A percentile compares a stretch with the other conserved stretches of the same genome.
These are phyloP conservation scores for Amanita fuliginea DNA, from an alignment of 768 basidiomycete species.

Conservation along the genomic window DNA sequence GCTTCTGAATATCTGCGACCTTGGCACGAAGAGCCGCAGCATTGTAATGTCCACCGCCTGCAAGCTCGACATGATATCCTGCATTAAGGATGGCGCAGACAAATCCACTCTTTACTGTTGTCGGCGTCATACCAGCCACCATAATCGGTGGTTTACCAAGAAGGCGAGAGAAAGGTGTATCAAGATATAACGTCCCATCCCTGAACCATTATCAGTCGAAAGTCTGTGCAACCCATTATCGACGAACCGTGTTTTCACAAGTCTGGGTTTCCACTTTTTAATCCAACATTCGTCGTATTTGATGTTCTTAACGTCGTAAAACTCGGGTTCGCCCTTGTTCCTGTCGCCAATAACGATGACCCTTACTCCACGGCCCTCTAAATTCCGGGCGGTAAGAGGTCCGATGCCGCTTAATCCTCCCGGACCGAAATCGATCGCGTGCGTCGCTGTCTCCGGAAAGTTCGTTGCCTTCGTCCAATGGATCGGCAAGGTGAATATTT, in stretches of 20 bases:
- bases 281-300: conserved; percentile 85
- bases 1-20: conserved; percentile 82
- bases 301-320: conserved; percentile 57
- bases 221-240: conserved; percentile 8
- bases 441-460: conserved; percentile 86
- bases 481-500: conserved; percentile 86
- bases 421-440: conserved; percentile 94
- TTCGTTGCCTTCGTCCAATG: conserved; percentile 88
- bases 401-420: conserved; percentile 93
- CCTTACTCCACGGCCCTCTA: conserved; percentile 89
- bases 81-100: conserved; percentile 88
- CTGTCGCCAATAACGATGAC: conserved; percentile 87
- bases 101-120: conserved; percentile 92
- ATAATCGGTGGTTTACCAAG: conserved; percentile 96
- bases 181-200: conserved; percentile 86
- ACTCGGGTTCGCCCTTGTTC: conserved; percentile 78
- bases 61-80: conserved; percentile 94
- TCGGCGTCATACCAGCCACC: conserved; percentile 99
- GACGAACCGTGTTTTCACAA: conserved; percentile 82
- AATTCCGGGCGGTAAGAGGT: conserved; percentile 77
- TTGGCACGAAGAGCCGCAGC: conserved; percentile 79
- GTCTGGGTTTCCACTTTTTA: conserved; percentile 73
- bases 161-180: conserved; percentile 94
- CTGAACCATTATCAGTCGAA: conserved; percentile 24
- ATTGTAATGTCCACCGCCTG: conserved; percentile 97